Base-by-base conservation (phyloP, 345 rosid genomes). In the Salix viminalis region DNA sequence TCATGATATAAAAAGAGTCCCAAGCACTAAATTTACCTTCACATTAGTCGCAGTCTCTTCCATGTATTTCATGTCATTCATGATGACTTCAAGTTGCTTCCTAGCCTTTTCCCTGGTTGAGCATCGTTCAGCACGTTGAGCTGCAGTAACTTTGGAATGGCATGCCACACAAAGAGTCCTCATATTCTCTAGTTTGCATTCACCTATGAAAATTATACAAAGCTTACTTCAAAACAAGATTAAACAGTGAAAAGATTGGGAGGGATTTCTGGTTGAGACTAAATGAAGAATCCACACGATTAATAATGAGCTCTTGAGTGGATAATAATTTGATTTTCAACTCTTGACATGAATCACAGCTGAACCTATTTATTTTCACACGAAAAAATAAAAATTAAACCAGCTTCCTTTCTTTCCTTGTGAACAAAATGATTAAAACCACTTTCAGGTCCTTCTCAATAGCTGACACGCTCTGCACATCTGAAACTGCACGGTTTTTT, bases 121-220 rank as follows among this genome's bases (percentile, higher is more conserved):
- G 60, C 85, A 84, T 18, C 94, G 86, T 79, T 92, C 98, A 72
- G 81, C 87, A 14, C 91, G 82, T 79, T 90, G 99, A 62, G 79
- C 92, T 18, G 87, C 87, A 41, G 99, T 91, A 41, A 93, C 96
- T 78, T 89, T 90, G 52, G 79, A 83, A 82, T 95, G 99, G 78
- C 99, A 95, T 60, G 96, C 92, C 76, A 91, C 96, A 76, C 97
- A 93, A 16, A 93, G 94, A 67, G 97, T 95, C 88, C 97, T 87
- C 97, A 94, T 87, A 82, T 95, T 95, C 85, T 92, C 97, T 77
- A 93, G 86, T 83, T 83, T 86, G 85, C 99, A 92, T 80, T 95
- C 99, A 46, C 97, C 97, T 95, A 72, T 54, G 70, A 58, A 69
- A 73, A 67, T 73, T 79, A 44, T 81, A 60, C 18, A 39, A 36